Conservation (phyloP, 2,329 filamentous ascomycete genomes). For the Bimuria novae-zelandiae region DNA sequence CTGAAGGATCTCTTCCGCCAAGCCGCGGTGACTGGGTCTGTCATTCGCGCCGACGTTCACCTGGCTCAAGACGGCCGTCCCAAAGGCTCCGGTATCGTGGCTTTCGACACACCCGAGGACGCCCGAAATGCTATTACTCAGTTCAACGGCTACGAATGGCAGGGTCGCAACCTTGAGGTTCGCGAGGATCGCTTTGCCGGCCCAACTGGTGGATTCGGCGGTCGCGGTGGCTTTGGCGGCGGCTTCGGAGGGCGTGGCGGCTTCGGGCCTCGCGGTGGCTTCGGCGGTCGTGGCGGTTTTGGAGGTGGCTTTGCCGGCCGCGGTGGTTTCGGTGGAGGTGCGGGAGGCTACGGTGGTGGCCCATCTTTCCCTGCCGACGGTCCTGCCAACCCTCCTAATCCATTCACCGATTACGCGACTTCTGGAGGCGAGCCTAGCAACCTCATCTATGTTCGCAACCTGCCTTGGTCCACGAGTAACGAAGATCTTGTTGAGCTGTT, state of each 20-base stretch:
- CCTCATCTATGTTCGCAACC: constrained; percentile 93
- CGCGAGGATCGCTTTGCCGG: constrained; percentile 93
- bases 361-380: constrained; percentile 55
- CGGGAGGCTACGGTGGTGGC: constrained; percentile 38
- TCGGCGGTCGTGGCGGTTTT: constrained; percentile 60
- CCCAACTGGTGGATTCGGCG: constrained; percentile 45
- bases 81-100: constrained; percentile 96
- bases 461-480: constrained; percentile 98
- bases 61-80: constrained; percentile 87
- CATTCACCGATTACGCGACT: constrained; percentile 92
- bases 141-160: constrained; percentile 99
- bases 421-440: constrained; percentile 82
- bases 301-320: constrained; percentile 53
- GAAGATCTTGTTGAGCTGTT: constrained; percentile 96
- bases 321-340: constrained; percentile 52
- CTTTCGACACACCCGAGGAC: constrained; percentile 93
- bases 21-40: constrained; percentile 60
- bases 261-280: constrained; percentile 53
- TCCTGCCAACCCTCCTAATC: constrained; percentile 70
- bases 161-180: constrained; percentile 89
- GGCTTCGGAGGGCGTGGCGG: constrained; percentile 46
- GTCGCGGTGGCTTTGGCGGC: constrained; percentile 47
- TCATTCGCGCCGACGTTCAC: constrained; percentile 95
- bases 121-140: constrained; percentile 94
- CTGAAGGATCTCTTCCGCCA: constrained; percentile 98